Evolutionary conservation across 176 grass and related monocot genomes (phyloP), one percentile per base, ranked within the genome.

Genomic region (Oryza meyeriana): DNA sequence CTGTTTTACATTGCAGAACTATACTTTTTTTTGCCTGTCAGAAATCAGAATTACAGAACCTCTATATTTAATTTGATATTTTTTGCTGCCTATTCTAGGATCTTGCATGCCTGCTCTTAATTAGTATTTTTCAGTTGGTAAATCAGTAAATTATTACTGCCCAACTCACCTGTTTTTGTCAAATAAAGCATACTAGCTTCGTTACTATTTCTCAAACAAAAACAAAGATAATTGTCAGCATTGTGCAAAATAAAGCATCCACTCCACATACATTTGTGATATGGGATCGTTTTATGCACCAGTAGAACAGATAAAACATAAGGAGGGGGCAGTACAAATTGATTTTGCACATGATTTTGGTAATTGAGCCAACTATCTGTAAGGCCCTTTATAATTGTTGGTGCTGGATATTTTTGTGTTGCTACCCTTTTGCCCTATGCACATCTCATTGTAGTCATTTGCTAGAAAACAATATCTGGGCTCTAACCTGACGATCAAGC

Each of bases 151-250:
- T 59, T 25, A 57, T 24, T 25, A 59, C 20, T 10, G 22, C 20
- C 55, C 4, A 59, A 45, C 20, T 64, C 48, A 64, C 57, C 36
- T 27, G 29, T 74, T 74, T 47, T 45, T n/a, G n/a, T n/a, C n/a
- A n/a, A n/a, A n/a, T n/a, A n/a, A n/a, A n/a, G n/a, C 20, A 38
- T 27, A 55, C 66, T 40, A 24, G 47, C 12, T 61, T 40, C 25
- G 52, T 33, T 42, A 25, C 61, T 50, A 84, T 84, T 75, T 84
- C 32, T 77, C 22, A 61, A 39, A 33, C 27, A 39, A 75, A 9
- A 30, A 10, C 22, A n/a, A 7, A 75, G 30, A 12, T 35, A 20
- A 6, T 64, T 75, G 29, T 38, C 20, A 12, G 30, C 28, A 24
- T 34, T 1, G 24, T 48, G 22, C 33, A 81, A 45, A 55, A 55